Percentiles rank a stretch among this genome's conserved stretches.
These are phyloP conservation scores for Infundibulicybe gibba DNA, from an alignment of 768 basidiomycete genomes.

Conservation along the genomic window DNA sequence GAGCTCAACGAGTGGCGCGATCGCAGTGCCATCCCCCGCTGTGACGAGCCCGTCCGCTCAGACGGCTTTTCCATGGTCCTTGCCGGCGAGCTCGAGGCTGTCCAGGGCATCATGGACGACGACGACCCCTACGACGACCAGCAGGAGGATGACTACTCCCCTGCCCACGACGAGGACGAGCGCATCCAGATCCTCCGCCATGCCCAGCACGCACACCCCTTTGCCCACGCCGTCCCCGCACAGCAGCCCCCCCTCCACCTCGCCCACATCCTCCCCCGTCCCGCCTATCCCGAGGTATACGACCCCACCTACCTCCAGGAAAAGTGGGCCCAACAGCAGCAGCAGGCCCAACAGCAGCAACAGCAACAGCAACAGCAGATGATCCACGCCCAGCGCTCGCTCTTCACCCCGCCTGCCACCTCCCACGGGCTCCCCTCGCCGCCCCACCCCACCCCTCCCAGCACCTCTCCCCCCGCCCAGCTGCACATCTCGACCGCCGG, in stretches of 20 bases:
- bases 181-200: slow-evolving; percentile 11
- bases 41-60: slow-evolving; percentile 70
- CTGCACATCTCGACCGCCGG: neutral
- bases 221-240: slow-evolving; percentile 9
- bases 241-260: slow-evolving; percentile 3
- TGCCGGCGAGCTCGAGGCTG: slow-evolving; percentile 66
- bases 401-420: slow-evolving; percentile 40
- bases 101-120: slow-evolving; percentile 42
- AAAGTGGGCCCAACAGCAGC: slow-evolving; percentile 13
- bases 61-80: slow-evolving; percentile 73
- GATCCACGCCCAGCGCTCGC: slow-evolving; percentile 25
- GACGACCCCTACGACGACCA: slow-evolving; percentile 52
- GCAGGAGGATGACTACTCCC: slow-evolving; percentile 26
- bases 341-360: slow-evolving; percentile 8
- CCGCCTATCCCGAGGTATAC: slow-evolving; percentile 10
- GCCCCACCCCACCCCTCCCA: slow-evolving; percentile 5
- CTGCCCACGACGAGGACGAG: slow-evolving; percentile 36
- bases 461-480: neutral
- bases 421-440: slow-evolving; percentile 31
- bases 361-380: slow-evolving; percentile 15
- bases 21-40: slow-evolving; percentile 63
- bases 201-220: slow-evolving; percentile 12
- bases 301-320: slow-evolving; percentile 13
- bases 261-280: slow-evolving; percentile 12
- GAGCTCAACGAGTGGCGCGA: slow-evolving; percentile 95